Base-by-base conservation (phyloP, 768 basidiomycete genomes). In the Pleurotus tuber-regium region DNA sequence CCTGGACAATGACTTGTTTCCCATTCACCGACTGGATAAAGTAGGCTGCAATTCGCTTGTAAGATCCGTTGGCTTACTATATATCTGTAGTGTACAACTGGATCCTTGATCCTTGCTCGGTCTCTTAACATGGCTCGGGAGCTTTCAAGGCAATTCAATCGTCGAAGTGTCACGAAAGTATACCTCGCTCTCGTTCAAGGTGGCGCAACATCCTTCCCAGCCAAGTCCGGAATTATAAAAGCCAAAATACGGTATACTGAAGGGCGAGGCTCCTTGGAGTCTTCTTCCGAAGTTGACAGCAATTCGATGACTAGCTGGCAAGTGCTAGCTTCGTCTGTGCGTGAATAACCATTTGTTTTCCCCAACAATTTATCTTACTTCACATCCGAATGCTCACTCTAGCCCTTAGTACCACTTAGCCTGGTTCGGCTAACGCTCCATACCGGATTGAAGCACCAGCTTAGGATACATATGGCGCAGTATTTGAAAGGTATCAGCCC, bases 361-460 rank as follows among this genome's bases (percentile, higher is more conserved):
- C n/a, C n/a, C n/a, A n/a, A n/a, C n/a, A n/a, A n/a, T n/a, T n/a
- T n/a, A n/a, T n/a, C n/a, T n/a, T n/a, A n/a, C n/a, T n/a, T n/a
- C n/a, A n/a, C n/a, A n/a, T n/a, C n/a, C n/a, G n/a, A n/a, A n/a
- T n/a, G n/a, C 46, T 58, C 50, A 19, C 35, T 10, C 43, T 36
- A 75, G 70, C 64, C 73, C 50, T 55, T 65, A 51, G 71, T 64
- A 2, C 83, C 84, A 16, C 50, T 87, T 24, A 79, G 83, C 1
- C 71, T 89, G 43, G 63, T 88, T 33, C 73, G 72, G 31, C 69
- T 88, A 12, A 72, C 68, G 9, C 71, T 85, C 16, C 65, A 77
- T 43, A 87, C 86, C 12, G 86, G 85, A 3, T 63, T 79, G 50
- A 87, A 87, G 62, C 86, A 88, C 52, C 86, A 88, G 58, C 75